Conservation (phyloP, 2,329 filamentous ascomycete genomes). For the Setomelanomma holmii region DNA sequence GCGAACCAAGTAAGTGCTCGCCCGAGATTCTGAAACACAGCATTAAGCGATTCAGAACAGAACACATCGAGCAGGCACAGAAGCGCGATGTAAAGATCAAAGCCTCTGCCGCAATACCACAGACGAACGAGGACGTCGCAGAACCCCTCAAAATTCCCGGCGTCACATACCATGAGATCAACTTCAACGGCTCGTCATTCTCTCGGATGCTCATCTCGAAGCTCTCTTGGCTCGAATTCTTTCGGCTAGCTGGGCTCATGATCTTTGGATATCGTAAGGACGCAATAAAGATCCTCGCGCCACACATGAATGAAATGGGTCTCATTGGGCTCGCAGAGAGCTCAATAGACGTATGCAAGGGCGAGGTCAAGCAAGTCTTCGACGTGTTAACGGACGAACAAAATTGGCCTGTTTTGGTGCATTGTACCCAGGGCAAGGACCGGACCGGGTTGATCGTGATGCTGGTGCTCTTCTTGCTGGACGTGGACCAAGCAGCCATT, state of each 20-base stretch:
- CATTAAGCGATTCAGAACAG: conserved; percentile 61
- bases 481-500: conserved; percentile 65
- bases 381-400: conserved; percentile 55
- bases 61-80: conserved; percentile 72
- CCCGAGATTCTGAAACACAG: background rate
- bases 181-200: conserved; percentile 75
- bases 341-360: conserved; percentile 71
- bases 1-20: conserved; percentile 68
- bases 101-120: conserved; percentile 52
- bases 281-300: conserved; percentile 73
- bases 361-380: conserved; percentile 65
- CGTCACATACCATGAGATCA: conserved; percentile 70
- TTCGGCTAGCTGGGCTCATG: conserved; percentile 69
- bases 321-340: conserved; percentile 73
- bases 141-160: conserved; percentile 69
- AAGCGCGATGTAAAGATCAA: conserved; percentile 62
- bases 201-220: conserved; percentile 72
- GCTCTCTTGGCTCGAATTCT: conserved; percentile 70
- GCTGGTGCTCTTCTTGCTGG: conserved; percentile 70
- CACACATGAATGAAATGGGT: conserved; percentile 74
- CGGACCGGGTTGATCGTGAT: conserved; percentile 76
- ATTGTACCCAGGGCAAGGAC: conserved; percentile 92
- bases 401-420: conserved; percentile 72
- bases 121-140: conserved; percentile 60
- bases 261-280: conserved; percentile 70